Base-by-base conservation (phyloP, 352 stramenopile species). In the Phytophthora constricta region DNA sequence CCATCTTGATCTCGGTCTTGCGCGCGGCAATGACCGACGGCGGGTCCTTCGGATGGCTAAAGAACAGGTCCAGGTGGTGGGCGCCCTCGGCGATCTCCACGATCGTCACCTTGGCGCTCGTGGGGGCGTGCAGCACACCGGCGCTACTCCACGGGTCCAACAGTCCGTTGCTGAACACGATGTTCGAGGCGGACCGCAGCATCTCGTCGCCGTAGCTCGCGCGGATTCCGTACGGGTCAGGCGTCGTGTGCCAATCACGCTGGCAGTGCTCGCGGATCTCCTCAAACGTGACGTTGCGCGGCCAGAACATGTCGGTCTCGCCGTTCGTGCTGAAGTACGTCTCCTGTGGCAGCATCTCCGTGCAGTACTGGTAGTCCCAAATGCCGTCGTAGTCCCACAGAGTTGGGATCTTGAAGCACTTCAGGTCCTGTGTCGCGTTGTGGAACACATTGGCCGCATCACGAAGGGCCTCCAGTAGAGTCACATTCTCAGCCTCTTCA, bases 121-220 rank as follows among this genome's bases (percentile, higher is more conserved):
- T 66, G 1, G 84, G 84, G 19, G 80, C 69, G 5, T 79, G 53
- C 25, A 86, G 81, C 16, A 98, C 92, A 17, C 95, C 96, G 5
- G 84, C 94, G 33, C 86, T 87, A 66, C 79, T 91, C 96, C 96
- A 99, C 5, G 96, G 96, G 62, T 99, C 96, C 5, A 98, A 70
- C 16, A 95, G 70, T 14, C 96, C 96, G 71, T 98, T 98, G 53
- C 90, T 98, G 54, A 98, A 98, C 16, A 99, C 88, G 56, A 99
- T 98, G 61, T 98, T 98, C 28, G 92, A 97, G 22, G 80, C 82
- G 7, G 63, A 77, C 2, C 76, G 69, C 27, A 96, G 56, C 37
- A 75, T 49, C 17, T 63, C 68, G 48, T 93, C 87, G 26, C 90
- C 90, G 58, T 95, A 97, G 51, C 71, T 84, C 28, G 88, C 76